phyloP scores from a whole-genome alignment of 2,329 filamentous ascomycete genomes.

The Diaporthe sp. region DNA sequence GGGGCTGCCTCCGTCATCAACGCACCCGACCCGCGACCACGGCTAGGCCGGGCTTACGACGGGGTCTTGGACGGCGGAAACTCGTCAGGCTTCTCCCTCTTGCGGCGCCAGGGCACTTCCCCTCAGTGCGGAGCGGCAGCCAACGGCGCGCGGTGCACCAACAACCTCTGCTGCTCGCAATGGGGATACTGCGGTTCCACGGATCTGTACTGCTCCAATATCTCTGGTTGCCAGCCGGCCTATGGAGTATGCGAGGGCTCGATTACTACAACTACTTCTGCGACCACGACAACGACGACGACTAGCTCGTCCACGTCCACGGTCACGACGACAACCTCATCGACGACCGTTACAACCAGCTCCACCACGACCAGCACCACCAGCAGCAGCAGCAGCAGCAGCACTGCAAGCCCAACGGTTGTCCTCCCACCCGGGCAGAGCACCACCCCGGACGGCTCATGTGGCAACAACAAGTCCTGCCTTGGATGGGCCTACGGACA shows the following conservation, averaged over 20 bases:
- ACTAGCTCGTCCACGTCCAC: conserved; percentile 3
- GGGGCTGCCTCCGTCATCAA: not conserved
- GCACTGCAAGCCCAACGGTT: conserved; percentile 14
- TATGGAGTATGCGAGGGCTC: conserved; percentile 1
- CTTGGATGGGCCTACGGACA: conserved; percentile 32
- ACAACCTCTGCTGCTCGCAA: conserved; percentile 32
- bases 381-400: conserved; percentile 2
- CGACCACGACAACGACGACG: not conserved
- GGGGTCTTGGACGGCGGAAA: not conserved
- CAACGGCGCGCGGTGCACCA: conserved; percentile 28
- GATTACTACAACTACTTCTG: conserved; percentile 1
- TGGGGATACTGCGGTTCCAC: conserved; percentile 12
- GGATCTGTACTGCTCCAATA: conserved; percentile 20
- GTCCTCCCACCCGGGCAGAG: conserved; percentile 28
- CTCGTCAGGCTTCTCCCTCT: not conserved
- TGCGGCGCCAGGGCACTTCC: conserved; percentile 12
- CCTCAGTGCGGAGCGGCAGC: conserved; percentile 31
- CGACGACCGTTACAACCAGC: not conserved
- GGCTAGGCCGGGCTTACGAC: conserved; percentile 1
- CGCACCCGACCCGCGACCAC: not conserved
- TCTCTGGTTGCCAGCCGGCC: conserved; percentile 9
- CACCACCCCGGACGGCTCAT: conserved; percentile 29
- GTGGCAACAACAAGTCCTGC: conserved; percentile 33
- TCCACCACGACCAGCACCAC: conserved; percentile 3
- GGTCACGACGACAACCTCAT: conserved; percentile 3